These are phyloP conservation scores for Adenanthera pavonina DNA, from an alignment of 306 rosid genomes.

Conservation along the genomic window DNA sequence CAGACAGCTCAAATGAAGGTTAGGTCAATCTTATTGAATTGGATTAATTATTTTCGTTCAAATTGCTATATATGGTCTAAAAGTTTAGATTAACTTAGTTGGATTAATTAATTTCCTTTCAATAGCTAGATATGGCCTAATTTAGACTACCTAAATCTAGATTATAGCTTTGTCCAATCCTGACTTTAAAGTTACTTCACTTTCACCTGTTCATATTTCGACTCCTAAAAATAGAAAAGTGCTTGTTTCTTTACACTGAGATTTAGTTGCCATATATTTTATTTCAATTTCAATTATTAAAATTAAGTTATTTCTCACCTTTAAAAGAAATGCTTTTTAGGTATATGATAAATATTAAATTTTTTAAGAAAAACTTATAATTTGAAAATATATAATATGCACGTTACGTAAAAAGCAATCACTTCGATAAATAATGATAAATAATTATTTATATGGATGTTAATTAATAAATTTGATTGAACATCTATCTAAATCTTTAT, in stretches of 20 bases:
- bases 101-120: not conserved
- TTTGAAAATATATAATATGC: not conserved
- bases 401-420: not conserved
- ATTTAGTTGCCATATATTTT: not conserved
- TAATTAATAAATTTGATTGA: too few relatives aligned
- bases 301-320: not conserved
- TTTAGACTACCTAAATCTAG: too few relatives aligned
- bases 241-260: not conserved
- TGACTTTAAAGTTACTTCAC: not conserved
- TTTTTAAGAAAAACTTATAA: not conserved
- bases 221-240: not conserved
- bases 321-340: not conserved
- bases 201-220: not conserved
- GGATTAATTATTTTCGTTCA: not conserved
- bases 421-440: not conserved
- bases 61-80: not conserved
- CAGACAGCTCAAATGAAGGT: not conserved
- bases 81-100: too few relatives aligned
- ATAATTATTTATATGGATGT: not conserved
- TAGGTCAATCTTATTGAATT: not conserved
- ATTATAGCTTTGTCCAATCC: not conserved
- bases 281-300: not conserved
- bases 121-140: not conserved
- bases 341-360: too few relatives aligned
- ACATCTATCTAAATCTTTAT: too few relatives aligned